phyloP scores from a whole-genome alignment of 2,329 filamentous ascomycete species.

The Cladorrhinum sp. region DNA sequence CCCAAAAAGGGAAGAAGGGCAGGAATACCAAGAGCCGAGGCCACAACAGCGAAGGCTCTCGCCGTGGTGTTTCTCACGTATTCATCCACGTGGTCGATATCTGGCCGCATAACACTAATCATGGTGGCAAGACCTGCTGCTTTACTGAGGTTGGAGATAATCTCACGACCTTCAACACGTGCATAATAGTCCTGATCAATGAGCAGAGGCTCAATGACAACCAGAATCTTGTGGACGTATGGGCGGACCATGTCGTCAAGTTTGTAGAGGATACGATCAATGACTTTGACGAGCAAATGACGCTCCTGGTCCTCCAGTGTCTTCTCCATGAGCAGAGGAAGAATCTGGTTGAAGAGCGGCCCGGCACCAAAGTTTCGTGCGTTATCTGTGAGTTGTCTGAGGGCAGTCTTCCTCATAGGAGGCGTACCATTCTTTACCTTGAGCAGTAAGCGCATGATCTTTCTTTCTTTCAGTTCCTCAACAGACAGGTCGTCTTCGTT shows the following conservation, averaged over 20 bases:
- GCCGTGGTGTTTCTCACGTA: conserved; percentile 98
- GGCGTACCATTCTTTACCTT: conserved; percentile 99
- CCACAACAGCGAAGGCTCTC: conserved; percentile 93
- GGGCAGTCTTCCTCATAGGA: conserved; percentile 95
- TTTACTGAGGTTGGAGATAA: conserved; percentile 96
- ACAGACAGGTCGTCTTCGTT: conserved; percentile 91
- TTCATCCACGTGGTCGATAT: conserved; percentile 97
- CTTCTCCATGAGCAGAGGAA: conserved; percentile 97
- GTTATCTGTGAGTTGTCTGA: conserved; percentile 96
- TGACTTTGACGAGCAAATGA: conserved; percentile 97
- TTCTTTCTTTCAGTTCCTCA: conserved; percentile 94
- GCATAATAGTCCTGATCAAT: conserved; percentile 99
- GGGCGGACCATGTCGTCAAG: conserved; percentile 93
- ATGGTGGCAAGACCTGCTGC: conserved; percentile 95
- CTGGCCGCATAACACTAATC: conserved; percentile 98
- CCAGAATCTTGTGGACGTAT: conserved; percentile 96
- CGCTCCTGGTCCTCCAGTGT: conserved; percentile 96
- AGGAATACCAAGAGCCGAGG: conserved; percentile 92
- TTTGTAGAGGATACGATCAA: conserved; percentile 97
- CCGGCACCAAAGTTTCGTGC: conserved; percentile 93
- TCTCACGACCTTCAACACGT: conserved; percentile 94
- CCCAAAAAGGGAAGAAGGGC: conserved; percentile 91
- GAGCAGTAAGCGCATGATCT: conserved; percentile 93
- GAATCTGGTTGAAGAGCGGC: conserved; percentile 92
- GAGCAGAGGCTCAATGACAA: conserved; percentile 97